A percentile compares a stretch with the other conserved stretches of the same genome.
Conservation (phyloP, 148 eudicot species). For the Chenopodium suecicum region DNA sequence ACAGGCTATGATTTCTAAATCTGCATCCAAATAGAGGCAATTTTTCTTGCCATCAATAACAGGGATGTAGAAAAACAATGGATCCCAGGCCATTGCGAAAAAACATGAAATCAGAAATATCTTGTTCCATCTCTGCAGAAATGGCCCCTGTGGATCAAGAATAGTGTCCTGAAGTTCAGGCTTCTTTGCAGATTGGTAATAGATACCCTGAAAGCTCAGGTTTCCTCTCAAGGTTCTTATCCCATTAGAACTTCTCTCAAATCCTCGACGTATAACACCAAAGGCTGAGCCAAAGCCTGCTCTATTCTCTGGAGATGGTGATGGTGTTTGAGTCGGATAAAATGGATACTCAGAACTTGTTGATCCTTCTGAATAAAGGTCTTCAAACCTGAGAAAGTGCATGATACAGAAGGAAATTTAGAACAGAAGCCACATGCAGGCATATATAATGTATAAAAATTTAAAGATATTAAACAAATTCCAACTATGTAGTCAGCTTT, state of each 20-base stretch:
- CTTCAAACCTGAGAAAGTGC: slow-evolving; percentile 30
- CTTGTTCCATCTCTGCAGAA: slow-evolving; percentile 69
- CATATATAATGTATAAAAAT: background rate
- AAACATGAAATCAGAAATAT: slow-evolving; percentile 56
- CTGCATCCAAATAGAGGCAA: slow-evolving; percentile 48
- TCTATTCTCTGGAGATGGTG: slow-evolving; percentile 9
- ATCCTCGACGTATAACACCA: slow-evolving; percentile 25
- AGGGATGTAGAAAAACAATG: slow-evolving; percentile 67
- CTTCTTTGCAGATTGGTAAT: slow-evolving; percentile 31
- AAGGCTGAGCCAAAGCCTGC: slow-evolving; percentile 25
- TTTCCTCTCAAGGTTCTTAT: slow-evolving; percentile 33
- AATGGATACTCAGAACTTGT: slow-evolving; percentile 30
- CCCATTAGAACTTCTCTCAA: slow-evolving; percentile 37
- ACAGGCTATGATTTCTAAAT: slow-evolving; percentile 47
- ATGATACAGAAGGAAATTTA: background rate
- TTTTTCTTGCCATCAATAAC: slow-evolving; percentile 35
- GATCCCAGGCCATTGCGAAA: slow-evolving; percentile 64
- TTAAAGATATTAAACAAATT: background rate
- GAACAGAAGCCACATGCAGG: background rate
- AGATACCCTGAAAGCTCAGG: slow-evolving; percentile 23
- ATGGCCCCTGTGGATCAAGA: slow-evolving; percentile 62
- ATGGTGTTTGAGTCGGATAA: slow-evolving; percentile 13
- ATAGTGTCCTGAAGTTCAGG: slow-evolving; percentile 24
- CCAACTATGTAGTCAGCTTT: background rate
- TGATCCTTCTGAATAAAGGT: slow-evolving; percentile 26